Base-by-base conservation (phyloP, 352 stramenopile genomes). In the Pythium aquatile region DNA sequence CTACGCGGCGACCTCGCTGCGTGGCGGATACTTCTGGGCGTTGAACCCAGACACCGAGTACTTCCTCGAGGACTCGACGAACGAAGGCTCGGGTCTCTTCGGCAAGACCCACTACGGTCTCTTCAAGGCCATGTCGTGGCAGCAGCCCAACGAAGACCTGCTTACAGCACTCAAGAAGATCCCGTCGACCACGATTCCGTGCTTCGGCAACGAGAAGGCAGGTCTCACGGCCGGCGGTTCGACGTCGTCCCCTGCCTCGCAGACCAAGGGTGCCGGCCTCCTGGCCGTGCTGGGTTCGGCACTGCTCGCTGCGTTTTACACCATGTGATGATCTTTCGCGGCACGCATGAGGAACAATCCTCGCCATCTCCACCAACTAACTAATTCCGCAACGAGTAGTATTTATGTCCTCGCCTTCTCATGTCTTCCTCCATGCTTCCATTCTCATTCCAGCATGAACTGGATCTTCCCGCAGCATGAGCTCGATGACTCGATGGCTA, bases 11-110 rank as follows among this genome's bases (percentile, higher is more conserved):
- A 66, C 40, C 32, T 73, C 59, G 20, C 61, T 85, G 30, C 77
- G 80, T 56, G 80, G 83, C 16, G 80, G 78, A 6, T 91, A 87
- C 67, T 85, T 83, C 52, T 91, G 78, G 71, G 75, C 75, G 2
- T 62, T 90, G 29, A 91, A 91, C 53, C 80, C 83, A 9, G 77
- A 88, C 59, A 83, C 64, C 1, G 69, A 85, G 42, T 81, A 81
- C 40, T 88, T 82, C 58, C 64, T 86, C 2, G 79, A 88, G 53
- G 75, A 86, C 63, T 73, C 77, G 37, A 63, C 66, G 16, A 74
- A 85, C 68, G 60, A 62, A 16, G 73, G 77, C 40, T 68, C 66
- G 42, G 79, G 77, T 14, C 63, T 75, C 8, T 83, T 91, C 52
- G 78, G 70, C 28, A 70, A 73, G 28, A 81, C 76, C 11, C 79